phyloP scores from a whole-genome alignment of 306 rosid genomes.

The Aeschynomene evenia region DNA sequence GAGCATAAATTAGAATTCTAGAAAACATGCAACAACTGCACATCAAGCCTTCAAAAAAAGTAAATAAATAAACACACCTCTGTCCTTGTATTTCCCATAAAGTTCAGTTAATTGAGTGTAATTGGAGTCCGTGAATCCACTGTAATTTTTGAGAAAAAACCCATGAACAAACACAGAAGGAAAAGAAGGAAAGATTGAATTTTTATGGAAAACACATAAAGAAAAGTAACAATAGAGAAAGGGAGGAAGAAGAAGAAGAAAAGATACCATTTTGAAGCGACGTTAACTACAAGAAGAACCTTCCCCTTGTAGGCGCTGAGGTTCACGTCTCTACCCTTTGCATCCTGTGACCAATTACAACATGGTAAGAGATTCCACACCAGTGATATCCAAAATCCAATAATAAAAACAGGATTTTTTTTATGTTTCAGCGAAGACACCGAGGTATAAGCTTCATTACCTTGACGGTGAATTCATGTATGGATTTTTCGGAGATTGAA shows the following conservation, averaged over 20 bases:
- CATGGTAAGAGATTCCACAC: background rate
- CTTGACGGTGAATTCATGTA: slow-evolving; percentile 80
- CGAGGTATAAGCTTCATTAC: slow-evolving; percentile 24
- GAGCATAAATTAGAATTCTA: slow-evolving; percentile 4
- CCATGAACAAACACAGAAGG: slow-evolving; percentile 9
- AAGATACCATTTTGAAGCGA: slow-evolving; percentile 88
- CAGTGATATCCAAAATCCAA: background rate
- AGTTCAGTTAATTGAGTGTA: slow-evolving; percentile 80
- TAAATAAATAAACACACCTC: slow-evolving; percentile 58
- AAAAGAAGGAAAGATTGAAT: background rate
- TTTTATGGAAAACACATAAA: background rate
- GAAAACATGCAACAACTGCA: slow-evolving; percentile 15
- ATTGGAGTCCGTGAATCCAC: slow-evolving; percentile 71
- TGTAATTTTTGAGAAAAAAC: slow-evolving; percentile 26
- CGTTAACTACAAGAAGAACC: slow-evolving; percentile 79
- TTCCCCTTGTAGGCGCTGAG: slow-evolving; percentile 74
- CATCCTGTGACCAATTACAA: slow-evolving; percentile 45
- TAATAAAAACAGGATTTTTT: background rate
- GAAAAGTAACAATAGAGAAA: background rate
- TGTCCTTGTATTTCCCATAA: slow-evolving; percentile 62
- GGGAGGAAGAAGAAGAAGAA: background rate
- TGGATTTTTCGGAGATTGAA: slow-evolving; percentile 52
- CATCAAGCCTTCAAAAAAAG: slow-evolving; percentile 3
- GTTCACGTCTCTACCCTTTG: slow-evolving; percentile 64
- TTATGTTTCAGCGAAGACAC: background rate